Evolutionary conservation across 352 stramenopile species (phyloP).

Genomic region (Globisporangium megalacanthum): DNA sequence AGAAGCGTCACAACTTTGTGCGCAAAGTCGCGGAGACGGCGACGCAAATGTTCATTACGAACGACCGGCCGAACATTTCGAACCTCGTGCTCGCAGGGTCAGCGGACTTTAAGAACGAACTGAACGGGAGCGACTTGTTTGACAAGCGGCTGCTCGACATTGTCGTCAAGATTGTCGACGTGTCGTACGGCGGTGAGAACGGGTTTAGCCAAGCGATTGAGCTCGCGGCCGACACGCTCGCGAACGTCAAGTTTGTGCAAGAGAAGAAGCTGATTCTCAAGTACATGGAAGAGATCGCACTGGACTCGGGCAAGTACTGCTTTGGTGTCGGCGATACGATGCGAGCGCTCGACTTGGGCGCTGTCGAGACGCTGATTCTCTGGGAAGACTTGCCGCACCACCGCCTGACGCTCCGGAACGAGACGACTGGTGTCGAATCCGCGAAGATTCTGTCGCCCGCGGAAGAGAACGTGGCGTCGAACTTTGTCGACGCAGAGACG

Average conservation of each 20-base stretch:
- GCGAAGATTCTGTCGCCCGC: constrained; percentile 72
- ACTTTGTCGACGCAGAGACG: constrained; percentile 95
- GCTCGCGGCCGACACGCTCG: constrained; percentile 94
- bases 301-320: constrained; percentile 99
- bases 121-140: constrained; percentile 96
- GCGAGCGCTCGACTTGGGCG: constrained; percentile 96
- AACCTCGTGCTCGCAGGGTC: constrained; percentile 98
- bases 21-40: constrained; percentile 98
- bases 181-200: constrained; percentile 99
- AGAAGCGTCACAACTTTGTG: constrained; percentile 99
- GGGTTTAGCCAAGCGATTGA: constrained; percentile 99
- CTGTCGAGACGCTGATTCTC: constrained; percentile 99
- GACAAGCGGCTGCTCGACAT: constrained; percentile 94
- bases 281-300: constrained; percentile 99
- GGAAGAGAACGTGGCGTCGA: constrained; percentile 91
- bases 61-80: constrained; percentile 97
- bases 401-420: constrained; percentile 93
- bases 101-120: constrained; percentile 99
- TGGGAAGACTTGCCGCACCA: constrained; percentile 98
- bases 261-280: constrained; percentile 99
- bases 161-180: constrained; percentile 99
- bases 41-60: constrained; percentile 98
- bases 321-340: constrained; percentile 99
- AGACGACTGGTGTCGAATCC: constrained; percentile 83
- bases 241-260: constrained; percentile 99